phyloP scores from a whole-genome alignment of 2,329 filamentous ascomycete species.

The Xylariaceae sp. region DNA sequence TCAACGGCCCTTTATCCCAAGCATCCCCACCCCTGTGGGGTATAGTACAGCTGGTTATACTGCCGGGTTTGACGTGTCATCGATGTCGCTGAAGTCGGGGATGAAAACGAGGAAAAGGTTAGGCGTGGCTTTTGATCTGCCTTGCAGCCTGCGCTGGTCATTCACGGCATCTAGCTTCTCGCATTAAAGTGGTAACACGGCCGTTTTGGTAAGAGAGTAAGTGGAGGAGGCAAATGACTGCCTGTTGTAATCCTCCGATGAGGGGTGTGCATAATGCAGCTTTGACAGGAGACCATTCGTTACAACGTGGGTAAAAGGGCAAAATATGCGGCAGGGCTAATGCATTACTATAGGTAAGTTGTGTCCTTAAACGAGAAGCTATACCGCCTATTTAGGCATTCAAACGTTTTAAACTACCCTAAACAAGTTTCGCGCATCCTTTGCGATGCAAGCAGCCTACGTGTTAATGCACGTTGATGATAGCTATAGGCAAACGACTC shows the following conservation, averaged over 20 bases:
- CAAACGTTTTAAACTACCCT: background rate
- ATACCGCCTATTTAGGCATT: constrained; percentile 4
- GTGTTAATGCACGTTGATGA: too few species aligned
- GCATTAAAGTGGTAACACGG: constrained; percentile 5
- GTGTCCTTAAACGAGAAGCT: constrained; percentile 16
- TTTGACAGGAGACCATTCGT: constrained; percentile 29
- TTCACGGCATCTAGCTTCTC: constrained; percentile 10
- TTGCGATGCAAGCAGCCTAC: background rate
- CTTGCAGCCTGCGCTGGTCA: constrained; percentile 18
- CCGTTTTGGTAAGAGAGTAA: constrained; percentile 1
- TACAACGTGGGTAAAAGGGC: constrained; percentile 16
- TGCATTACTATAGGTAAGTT: background rate
- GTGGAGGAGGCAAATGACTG: constrained; percentile 11
- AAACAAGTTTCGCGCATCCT: background rate
- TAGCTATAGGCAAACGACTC: too few species aligned
- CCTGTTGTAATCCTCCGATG: constrained; percentile 27
- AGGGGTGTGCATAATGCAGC: constrained; percentile 33
- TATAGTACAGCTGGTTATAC: constrained; percentile 9
- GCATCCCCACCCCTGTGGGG: constrained; percentile 20
- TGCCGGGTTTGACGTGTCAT: constrained; percentile 24
- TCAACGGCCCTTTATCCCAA: constrained; percentile 20
- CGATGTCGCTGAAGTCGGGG: constrained; percentile 2
- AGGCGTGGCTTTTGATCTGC: constrained; percentile 17
- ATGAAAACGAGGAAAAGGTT: constrained; percentile 7
- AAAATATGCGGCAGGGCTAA: constrained; percentile 2